Evolutionary conservation across 495 filamentous ascomycete species (phyloP), one percentile per base, ranked within the genome.

Genomic region (Hypoxylon trugodes): DNA sequence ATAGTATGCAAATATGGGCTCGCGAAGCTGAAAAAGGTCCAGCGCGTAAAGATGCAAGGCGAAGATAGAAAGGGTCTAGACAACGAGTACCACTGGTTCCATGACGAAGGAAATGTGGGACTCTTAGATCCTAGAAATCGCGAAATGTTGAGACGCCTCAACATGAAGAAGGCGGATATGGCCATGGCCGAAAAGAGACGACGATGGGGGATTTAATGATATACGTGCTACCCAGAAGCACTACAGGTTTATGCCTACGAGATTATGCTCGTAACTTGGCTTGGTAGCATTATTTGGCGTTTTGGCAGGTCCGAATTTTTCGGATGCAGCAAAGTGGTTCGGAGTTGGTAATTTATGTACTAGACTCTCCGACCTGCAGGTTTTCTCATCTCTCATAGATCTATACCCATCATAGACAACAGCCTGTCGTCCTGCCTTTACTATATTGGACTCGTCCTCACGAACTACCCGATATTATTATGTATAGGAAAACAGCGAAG

Each of bases 1-100:
- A 58, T 92, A 6, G 91, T 96, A 51, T 92, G 89, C 74, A 79
- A 81, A 33, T 96, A 91, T 73, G 93, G 94, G 4, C 79, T 98
- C 15, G 81, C 81, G 18, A 93, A 90, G 73, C 83, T 98, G 36
- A 85, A 90, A 43, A 89, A 89, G 73, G 88, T 98, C 25, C 93
- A 97, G 75, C 84, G 93, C 40, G 86, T 98, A 59, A 92, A 90
- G 56, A 98, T 98, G 93, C 93, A 76, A 57, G 69, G 74, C 28
- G 65, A 69, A 24, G 38, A 69, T 38, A 56, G 38, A 10, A 53
- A 41, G 30, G 66, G 69, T 36, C 61, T 58, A 7, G 48, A 67
- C 21, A 66, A 67, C 35, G 71, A 68, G 41, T 74, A 71, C 61
- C 76, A 76, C 45, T 81, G 77, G 77, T 78, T 75, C 59, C 76